Evolutionary conservation across 225 moss, liverwort and hornwort genomes (phyloP).

Genomic region (Neckera pumila): DNA sequence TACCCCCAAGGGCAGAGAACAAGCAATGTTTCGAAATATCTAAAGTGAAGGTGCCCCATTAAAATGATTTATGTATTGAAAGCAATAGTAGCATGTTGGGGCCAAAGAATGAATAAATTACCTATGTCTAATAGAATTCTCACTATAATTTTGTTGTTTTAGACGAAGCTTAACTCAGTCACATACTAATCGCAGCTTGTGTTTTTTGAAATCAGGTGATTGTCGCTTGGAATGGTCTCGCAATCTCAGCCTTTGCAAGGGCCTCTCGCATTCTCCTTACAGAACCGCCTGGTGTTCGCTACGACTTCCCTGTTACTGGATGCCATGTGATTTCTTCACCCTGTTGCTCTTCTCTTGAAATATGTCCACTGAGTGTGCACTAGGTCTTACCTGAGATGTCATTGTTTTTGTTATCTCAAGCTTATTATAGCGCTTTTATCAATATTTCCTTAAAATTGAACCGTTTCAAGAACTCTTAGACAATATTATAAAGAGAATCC

Average conservation of each 20-base stretch:
- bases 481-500: background rate
- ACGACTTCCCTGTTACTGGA: constrained; percentile 72
- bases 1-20: background rate
- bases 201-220: constrained; percentile 55
- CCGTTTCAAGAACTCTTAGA: background rate
- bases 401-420: background rate
- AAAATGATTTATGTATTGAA: background rate
- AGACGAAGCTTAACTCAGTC: background rate
- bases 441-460: background rate
- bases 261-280: constrained; percentile 67
- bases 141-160: background rate
- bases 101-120: background rate
- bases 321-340: constrained; percentile 45
- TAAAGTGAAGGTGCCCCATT: background rate
- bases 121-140: background rate
- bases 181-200: constrained; percentile 3
- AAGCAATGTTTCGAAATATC: background rate
- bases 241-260: constrained; percentile 81
- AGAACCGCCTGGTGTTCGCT: constrained; percentile 50
- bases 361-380: background rate
- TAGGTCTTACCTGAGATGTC: background rate
- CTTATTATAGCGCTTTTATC: background rate
- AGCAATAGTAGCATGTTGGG: background rate
- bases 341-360: background rate
- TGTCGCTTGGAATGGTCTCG: constrained; percentile 96